Conservation (phyloP, 306 rosid genomes). For the Cotoneaster glaucophyllus region DNA sequence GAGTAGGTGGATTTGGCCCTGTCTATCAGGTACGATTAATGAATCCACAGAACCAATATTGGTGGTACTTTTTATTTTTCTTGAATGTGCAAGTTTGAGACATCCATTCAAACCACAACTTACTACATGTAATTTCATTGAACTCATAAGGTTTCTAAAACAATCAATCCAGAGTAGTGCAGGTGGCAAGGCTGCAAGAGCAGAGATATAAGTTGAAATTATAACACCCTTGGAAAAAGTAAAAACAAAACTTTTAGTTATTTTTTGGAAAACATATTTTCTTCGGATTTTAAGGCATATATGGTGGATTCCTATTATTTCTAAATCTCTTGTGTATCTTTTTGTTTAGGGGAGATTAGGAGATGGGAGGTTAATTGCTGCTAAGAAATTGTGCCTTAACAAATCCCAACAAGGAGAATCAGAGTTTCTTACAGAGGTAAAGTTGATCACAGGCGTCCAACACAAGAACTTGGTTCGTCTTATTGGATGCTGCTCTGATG, state of each 20-base stretch:
- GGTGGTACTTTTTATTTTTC: neutral
- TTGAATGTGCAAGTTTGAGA: neutral
- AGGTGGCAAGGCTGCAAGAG: neutral
- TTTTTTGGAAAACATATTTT: neutral
- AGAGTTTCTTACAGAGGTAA: conserved; percentile 83
- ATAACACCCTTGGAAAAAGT: neutral
- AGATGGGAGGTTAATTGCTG: conserved; percentile 66
- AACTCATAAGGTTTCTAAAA: neutral
- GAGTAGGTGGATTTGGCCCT: conserved; percentile 96
- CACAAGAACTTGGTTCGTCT: conserved; percentile 85
- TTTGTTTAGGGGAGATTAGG: conserved; percentile 54
- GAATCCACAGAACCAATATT: conserved; percentile 8
- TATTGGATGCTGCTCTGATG: conserved; percentile 80
- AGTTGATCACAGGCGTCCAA: conserved; percentile 78
- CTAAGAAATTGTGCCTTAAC: conserved; percentile 65
- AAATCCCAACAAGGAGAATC: conserved; percentile 83
- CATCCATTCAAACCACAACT: neutral
- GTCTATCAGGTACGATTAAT: conserved; percentile 69
- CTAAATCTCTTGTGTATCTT: neutral
- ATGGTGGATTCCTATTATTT: conserved; percentile 8
- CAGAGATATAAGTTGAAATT: neutral
- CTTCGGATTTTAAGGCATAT: conserved; percentile 1
- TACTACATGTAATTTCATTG: neutral
- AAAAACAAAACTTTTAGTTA: neutral
- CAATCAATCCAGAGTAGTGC: neutral